Percentiles rank a stretch among this genome's conserved stretches.
Evolutionary conservation across 352 stramenopile species (phyloP).

Genomic region (Globisporangium irregulare): DNA sequence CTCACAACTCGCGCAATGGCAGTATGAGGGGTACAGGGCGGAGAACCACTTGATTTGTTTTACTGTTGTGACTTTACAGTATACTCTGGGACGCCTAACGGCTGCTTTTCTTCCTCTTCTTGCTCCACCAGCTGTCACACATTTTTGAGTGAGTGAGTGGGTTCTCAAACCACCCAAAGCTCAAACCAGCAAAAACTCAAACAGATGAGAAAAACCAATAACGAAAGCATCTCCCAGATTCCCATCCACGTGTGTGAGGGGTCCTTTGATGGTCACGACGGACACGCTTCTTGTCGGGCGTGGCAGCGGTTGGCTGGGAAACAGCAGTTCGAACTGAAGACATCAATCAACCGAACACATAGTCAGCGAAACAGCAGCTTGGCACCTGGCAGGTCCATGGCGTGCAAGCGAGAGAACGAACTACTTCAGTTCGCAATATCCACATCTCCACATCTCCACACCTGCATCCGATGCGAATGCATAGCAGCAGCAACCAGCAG

Average conservation of each 20-base stretch:
- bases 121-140: conserved; percentile 1
- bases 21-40: background rate
- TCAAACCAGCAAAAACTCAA: too few relatives aligned
- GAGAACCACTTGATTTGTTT: conserved; percentile 10
- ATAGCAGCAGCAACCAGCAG: background rate
- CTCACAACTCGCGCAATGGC: background rate
- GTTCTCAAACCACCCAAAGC: background rate
- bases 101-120: background rate
- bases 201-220: background rate
- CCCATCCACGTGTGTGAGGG: background rate
- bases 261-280: background rate
- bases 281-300: background rate
- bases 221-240: background rate
- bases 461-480: background rate
- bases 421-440: background rate
- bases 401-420: background rate
- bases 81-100: background rate
- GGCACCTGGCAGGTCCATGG: background rate
- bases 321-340: background rate
- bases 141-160: background rate
- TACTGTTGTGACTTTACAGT: background rate
- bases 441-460: background rate
- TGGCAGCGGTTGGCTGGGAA: background rate
- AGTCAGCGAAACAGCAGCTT: background rate
- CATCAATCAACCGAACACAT: background rate